phyloP scores from a whole-genome alignment of 768 basidiomycete genomes.

The Amanita molliuscula region DNA sequence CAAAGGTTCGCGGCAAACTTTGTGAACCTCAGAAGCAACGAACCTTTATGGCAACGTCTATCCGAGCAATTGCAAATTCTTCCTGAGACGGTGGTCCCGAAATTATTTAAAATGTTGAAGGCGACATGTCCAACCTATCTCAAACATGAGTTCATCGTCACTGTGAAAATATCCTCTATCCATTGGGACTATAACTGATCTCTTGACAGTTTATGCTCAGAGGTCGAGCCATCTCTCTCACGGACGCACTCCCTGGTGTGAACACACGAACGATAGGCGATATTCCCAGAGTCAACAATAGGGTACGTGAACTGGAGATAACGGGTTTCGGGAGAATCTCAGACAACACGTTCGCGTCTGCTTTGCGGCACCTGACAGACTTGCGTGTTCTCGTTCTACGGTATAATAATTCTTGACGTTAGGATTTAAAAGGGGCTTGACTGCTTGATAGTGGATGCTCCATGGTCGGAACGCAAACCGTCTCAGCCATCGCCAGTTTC shows the following conservation, averaged over 20 bases:
- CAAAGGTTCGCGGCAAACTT: constrained; percentile 41
- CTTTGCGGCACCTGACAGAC: constrained; percentile 32
- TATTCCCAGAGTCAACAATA: constrained; percentile 24
- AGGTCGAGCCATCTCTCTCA: constrained; percentile 37
- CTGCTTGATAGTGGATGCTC: constrained; percentile 41
- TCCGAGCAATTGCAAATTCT: constrained; percentile 31
- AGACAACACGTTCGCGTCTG: constrained; percentile 40
- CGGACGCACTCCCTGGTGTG: constrained; percentile 41
- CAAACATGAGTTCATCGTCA: constrained; percentile 41
- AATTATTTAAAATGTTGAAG: constrained; percentile 40
- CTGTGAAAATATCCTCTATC: constrained; percentile 22
- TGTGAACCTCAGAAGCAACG: constrained; percentile 25
- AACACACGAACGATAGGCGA: constrained; percentile 37
- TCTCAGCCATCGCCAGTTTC: constrained; percentile 27
- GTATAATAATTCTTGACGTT: constrained; percentile 21
- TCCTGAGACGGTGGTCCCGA: constrained; percentile 42
- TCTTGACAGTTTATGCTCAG: constrained; percentile 44
- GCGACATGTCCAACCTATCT: constrained; percentile 40
- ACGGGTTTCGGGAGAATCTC: constrained; percentile 38
- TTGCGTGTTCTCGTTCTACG: constrained; percentile 42
- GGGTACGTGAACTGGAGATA: constrained; percentile 38
- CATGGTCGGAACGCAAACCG: constrained; percentile 41
- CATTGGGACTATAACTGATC: background rate
- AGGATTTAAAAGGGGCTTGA: background rate
- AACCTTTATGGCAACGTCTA: constrained; percentile 27